Base-by-base conservation (phyloP, 2,329 filamentous ascomycete genomes). In the Microascus cirrosus region DNA sequence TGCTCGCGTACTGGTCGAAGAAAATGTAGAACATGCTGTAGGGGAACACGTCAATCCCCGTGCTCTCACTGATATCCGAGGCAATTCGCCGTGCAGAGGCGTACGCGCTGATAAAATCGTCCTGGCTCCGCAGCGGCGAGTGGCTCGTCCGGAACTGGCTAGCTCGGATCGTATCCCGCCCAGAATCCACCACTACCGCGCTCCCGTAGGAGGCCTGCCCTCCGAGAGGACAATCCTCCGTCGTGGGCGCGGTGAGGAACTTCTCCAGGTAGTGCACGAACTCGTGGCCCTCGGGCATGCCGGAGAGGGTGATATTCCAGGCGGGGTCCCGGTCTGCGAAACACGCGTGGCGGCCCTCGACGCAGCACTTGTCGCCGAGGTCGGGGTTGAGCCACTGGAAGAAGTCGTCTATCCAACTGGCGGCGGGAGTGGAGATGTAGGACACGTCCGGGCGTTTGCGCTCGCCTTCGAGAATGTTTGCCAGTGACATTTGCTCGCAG, bases 11-110 rank as follows among this genome's bases (percentile, higher is more conserved):
- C 69, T 97, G 94, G 69, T 99, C 94, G 69, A 99, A 99, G 81
- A 97, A 99, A 69, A 99, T 92, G 75, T 99, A 99, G 70, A 96
- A 96, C 60, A 96, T 86, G 64, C 90, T 95, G 75, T 99, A 99
- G 0, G 94, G 90, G 78, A 99, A 99, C 2, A 99, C 86, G 25
- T 94, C 85, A 24, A 89, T 83, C 5, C 85, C 82, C 4, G 91
- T 92, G 56, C 80, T 78, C 57, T 81, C 72, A 15, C 80, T 86
- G 56, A 99, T 85, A 32, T 88, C 86, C 13, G 84, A 74, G 0
- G 93, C 85, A 61, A 99, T 96, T 60, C 94, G 89, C 20, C 93
- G 88, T 2, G 94, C 94, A 1, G 93, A 84, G 5, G 87, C 84
- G 70, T 97, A 96, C 0, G 94, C 90, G 32, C 84, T 80, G 72